A percentile compares a stretch with the other conserved stretches of the same genome.
phyloP scores from a whole-genome alignment of 108 stramenopile genomes.

The Stephanodiscus triporus region DNA sequence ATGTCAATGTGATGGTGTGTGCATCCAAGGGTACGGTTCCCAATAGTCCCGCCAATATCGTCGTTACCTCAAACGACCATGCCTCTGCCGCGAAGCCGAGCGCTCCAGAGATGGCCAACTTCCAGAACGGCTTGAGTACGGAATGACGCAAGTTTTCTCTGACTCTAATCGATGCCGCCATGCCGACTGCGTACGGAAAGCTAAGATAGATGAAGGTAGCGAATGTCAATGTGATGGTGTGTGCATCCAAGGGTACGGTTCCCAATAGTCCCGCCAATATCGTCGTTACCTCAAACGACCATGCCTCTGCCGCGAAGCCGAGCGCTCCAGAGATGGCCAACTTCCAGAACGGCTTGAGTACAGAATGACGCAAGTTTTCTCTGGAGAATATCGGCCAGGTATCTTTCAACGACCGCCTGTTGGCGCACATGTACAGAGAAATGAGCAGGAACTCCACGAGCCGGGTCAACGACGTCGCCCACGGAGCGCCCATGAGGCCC shows the following conservation, averaged over 20 bases:
- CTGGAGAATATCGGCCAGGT: constrained; percentile 38
- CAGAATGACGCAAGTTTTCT: constrained; percentile 16
- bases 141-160: too few relatives aligned
- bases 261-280: constrained; percentile 53
- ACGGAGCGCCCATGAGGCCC: constrained; percentile 50
- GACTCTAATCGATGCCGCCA: constrained; percentile 50
- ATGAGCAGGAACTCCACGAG: constrained; percentile 30
- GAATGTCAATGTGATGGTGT: constrained; percentile 44
- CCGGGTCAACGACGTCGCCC: constrained; percentile 56
- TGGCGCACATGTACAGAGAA: constrained; percentile 22
- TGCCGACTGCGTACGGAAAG: constrained; percentile 51
- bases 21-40: constrained; percentile 47
- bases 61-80: constrained; percentile 48
- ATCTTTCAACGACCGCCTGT: constrained; percentile 15
- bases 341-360: constrained; percentile 28
- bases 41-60: constrained; percentile 48
- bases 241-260: constrained; percentile 43
- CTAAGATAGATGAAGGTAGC: constrained; percentile 48
- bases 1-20: too few relatives aligned
- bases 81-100: too few relatives aligned
- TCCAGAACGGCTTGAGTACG: too few relatives aligned
- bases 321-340: constrained; percentile 40
- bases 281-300: constrained; percentile 53
- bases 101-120: constrained; percentile 46
- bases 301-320: constrained; percentile 43